Evolutionary conservation across 1,284 basidiomycete genomes (phyloP).

Genomic region (Fistulinella staudtii): DNA sequence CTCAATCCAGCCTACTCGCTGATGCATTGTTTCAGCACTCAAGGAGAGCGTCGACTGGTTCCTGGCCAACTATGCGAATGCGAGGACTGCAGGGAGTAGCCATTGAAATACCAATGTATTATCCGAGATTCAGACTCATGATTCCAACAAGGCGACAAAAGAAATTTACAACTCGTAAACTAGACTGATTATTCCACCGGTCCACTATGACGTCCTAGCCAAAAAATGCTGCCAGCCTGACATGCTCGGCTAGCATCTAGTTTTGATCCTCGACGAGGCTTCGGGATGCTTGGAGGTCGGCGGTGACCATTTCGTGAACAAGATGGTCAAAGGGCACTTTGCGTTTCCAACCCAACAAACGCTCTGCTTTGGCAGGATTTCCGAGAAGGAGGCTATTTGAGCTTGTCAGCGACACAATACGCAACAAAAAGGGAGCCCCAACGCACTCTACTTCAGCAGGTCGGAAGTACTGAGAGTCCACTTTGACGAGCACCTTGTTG

Average conservation of each 20-base stretch:
- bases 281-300: constrained; percentile 67
- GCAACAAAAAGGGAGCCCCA: constrained; percentile 5
- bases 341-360: constrained; percentile 81
- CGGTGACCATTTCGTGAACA: constrained; percentile 84
- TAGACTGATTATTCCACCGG: neutral
- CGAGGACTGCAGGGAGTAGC: constrained; percentile 46
- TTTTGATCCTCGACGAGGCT: constrained; percentile 80
- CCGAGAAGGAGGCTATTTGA: constrained; percentile 66
- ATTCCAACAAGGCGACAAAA: no score
- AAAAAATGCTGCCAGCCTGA: neutral
- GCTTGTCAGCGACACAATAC: constrained; percentile 9
- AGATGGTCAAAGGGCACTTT: constrained; percentile 75
- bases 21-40: constrained; percentile 45
- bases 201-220: constrained; percentile 4
- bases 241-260: constrained; percentile 30
- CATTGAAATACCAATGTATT: constrained; percentile 12
- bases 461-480: constrained; percentile 81
- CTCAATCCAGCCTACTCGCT: neutral
- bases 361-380: constrained; percentile 82
- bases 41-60: constrained; percentile 77
- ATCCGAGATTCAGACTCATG: no score
- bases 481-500: constrained; percentile 68
- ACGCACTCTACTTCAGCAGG: constrained; percentile 90
- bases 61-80: constrained; percentile 65
- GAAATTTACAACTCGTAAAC: no score